Base-by-base conservation (phyloP, 345 rosid genomes). In the Eucalyptus pumila region DNA sequence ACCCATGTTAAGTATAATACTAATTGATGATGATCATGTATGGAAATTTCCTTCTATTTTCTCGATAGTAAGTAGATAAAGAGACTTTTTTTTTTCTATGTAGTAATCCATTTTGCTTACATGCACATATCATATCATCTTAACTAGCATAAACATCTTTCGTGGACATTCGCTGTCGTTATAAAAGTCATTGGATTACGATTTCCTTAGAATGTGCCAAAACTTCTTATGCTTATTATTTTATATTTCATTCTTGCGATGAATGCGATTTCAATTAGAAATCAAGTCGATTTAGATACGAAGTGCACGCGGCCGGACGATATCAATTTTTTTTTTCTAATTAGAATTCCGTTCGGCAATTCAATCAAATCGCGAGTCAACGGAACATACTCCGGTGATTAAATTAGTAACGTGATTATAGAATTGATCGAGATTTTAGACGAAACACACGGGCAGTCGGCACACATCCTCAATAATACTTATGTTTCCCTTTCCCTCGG, bases 241-340 rank as follows among this genome's bases (percentile, higher is more conserved):
- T 37, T 23, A 37, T 37, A 37, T 37, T 16, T 8, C 12, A 9
- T 17, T 76, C 7, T 40, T 40, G 15, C 2, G 3, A 11, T 40
- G 15, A 44, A 40, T 37, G 85, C 30, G 21, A 6, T 40, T 23
- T 40, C 30, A 76, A 76, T 1, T 1, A 4, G 2, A 11, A 76
- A 7, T 21, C 3, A 2, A 7, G 1, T 40, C 2, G 9, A 40
- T 40, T 40, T 1, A 21, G 13, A 13, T 4, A 0, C 2, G 2
- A 11, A 40, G 21, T 11, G 27, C 27, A 11, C 3, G 15, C 13
- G 47, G 14, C 24, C 15, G 9, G 30, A 76, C 2, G 30, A 21
- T 76, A 11, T 21, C 6, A 0, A 76, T 40, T 10, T 19, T 19
- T 67, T 72, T 13, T 12, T 62, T 27, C 7, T 42, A 42, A 56